Base-by-base conservation (phyloP, 2,329 filamentous ascomycete genomes). In the Septoria linicola region DNA sequence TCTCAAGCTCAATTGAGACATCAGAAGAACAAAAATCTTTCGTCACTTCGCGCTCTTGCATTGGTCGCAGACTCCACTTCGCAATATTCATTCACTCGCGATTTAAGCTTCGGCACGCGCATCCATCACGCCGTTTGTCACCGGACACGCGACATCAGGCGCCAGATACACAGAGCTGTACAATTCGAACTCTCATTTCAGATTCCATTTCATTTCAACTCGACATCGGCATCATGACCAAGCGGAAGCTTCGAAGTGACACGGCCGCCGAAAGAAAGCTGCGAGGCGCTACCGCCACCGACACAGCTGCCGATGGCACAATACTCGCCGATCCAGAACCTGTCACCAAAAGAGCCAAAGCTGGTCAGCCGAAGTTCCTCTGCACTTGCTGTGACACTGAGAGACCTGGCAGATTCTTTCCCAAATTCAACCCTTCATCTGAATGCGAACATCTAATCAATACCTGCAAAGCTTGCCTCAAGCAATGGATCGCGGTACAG, bases 381-480 rank as follows among this genome's bases (percentile, higher is more conserved):
- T 66, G 63, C 54, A 36, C 49, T 31, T 51, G 40, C 17, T 66
- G 63, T 50, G 54, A 59, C 34, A 44, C 21, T 13, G 49, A 59
- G 35, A 56, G 54, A 30, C 37, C 35, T 1, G 41, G 48, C 4
- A 53, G 30, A 8, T 31, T 27, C 8, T 73, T 73, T 46, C 67
- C 68, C 1, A 55, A 62, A n/a, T 61, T 63, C 39, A 63, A 66
- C 3, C 69, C 70, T 6, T 70, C 66, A 6, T 35, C 55, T 1
- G 56, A 63, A 7, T 74, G 72, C 54, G 51, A 61, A 5, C 71
- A 74, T 51, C 54, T 63, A 1, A 62, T 63, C 46, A 64, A 69
- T 44, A 69, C 66, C 1, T 74, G 71, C 53, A 61, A 62, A 5
- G 41, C 45, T 1, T 74, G 72, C 46, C 56, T 73, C 11, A 60